phyloP scores from a whole-genome alignment of 208 protist species.

The Trypanosoma avium region DNA sequence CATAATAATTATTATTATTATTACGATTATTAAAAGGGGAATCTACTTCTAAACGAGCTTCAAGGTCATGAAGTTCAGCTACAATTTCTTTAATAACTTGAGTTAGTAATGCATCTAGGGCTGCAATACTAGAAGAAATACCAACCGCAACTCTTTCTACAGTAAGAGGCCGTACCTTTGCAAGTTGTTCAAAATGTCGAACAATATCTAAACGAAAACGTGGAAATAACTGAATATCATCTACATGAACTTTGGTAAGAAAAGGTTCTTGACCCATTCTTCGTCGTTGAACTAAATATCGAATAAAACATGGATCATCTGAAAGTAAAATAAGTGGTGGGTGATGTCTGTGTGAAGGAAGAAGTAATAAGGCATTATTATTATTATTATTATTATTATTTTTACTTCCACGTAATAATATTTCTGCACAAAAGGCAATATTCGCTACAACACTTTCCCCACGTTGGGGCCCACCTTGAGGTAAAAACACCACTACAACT shows the following conservation, averaged over 20 bases:
- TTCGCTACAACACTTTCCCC: slow-evolving; percentile 44
- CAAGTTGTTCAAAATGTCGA: slow-evolving; percentile 70
- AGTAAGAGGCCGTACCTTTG: slow-evolving; percentile 33
- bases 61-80: slow-evolving; percentile 55
- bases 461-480: slow-evolving; percentile 15
- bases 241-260: slow-evolving; percentile 56
- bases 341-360: slow-evolving; percentile 11
- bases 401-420: slow-evolving; percentile 49
- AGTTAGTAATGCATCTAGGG: slow-evolving; percentile 53
- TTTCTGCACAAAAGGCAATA: slow-evolving; percentile 69
- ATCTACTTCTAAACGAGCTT: slow-evolving; percentile 29
- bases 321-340: slow-evolving; percentile 56
- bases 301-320: slow-evolving; percentile 58
- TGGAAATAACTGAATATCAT: slow-evolving; percentile 81
- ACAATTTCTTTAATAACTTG: slow-evolving; percentile 69
- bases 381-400: background rate
- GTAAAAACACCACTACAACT: slow-evolving; percentile 44
- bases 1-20: background rate
- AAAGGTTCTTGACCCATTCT: slow-evolving; percentile 66
- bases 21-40: background rate
- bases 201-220: slow-evolving; percentile 79
- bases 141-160: slow-evolving; percentile 64
- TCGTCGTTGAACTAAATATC: slow-evolving; percentile 65
- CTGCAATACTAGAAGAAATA: slow-evolving; percentile 14
- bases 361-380: no score